phyloP scores from a whole-genome alignment of 2,329 filamentous ascomycete genomes.

The Colletotrichum somersetense region DNA sequence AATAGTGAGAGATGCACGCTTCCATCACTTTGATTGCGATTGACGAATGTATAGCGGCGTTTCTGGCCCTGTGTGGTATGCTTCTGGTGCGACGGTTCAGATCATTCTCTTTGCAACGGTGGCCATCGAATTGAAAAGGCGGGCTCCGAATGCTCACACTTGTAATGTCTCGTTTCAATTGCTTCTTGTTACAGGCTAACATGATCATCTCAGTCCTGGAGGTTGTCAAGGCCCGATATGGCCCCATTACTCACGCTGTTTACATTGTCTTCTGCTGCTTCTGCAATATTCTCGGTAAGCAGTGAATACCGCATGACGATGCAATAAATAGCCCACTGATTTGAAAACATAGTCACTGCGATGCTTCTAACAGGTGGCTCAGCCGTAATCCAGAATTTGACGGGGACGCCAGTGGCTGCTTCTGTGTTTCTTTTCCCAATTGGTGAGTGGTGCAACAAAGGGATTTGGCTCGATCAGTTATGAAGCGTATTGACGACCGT shows the following conservation, averaged over 20 bases:
- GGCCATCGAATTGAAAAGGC: conserved; percentile 89
- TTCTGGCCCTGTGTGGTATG: conserved; percentile 72
- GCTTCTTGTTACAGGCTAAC: neutral
- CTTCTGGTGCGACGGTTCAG: conserved; percentile 82
- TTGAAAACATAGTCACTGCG: conserved; percentile 79
- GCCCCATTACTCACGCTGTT: conserved; percentile 76
- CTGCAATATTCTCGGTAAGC: conserved; percentile 74
- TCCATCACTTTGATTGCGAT: neutral
- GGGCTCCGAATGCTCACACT: conserved; percentile 87
- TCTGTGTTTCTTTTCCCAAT: conserved; percentile 88
- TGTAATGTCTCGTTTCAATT: conserved; percentile 48
- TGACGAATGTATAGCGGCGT: conserved; percentile 60
- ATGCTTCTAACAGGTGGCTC: conserved; percentile 88
- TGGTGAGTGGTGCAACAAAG: conserved; percentile 60
- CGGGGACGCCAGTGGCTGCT: conserved; percentile 71
- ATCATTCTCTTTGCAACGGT: conserved; percentile 91
- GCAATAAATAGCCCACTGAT: neutral
- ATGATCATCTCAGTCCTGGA: conserved; percentile 68
- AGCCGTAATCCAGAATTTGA: conserved; percentile 46
- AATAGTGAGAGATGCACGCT: conserved; percentile 59
- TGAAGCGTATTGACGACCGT: neutral
- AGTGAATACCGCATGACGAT: neutral
- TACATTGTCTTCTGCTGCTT: conserved; percentile 85
- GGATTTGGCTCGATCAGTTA: too few species aligned
- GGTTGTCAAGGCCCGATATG: conserved; percentile 85